Base-by-base conservation (phyloP, 2,329 filamentous ascomycete species). In the Aspergillus sp. region DNA sequence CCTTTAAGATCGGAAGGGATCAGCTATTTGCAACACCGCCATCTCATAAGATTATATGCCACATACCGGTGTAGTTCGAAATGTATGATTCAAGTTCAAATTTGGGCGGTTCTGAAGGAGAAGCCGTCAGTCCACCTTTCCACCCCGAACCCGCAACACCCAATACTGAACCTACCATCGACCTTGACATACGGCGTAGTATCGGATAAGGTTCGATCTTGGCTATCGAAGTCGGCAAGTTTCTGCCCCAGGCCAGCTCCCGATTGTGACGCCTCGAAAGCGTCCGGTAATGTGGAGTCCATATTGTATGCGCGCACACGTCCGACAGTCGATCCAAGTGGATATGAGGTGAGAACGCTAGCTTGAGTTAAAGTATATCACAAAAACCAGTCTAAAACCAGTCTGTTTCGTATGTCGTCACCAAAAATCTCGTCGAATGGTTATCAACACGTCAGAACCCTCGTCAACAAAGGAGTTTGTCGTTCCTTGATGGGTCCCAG, bases 61-160 rank as follows among this genome's bases (percentile, higher is more conserved):
- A 56, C 73, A 41, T 71, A 90, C 90, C 89, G 64, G 76, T 78
- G 69, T 97, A 98, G 64, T 96, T 95, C 56, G 85, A 79, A 44
- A 95, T 86, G 68, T 96, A 97, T 33, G 86, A 81, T 52, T 96
- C 89, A 38, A 98, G 79, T 60, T 97, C 93, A 58, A 97, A 85
- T 64, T 91, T 95, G 7, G 91, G 90, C 5, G 80, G 70, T 43
- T 89, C 88, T 91, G 30, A 7, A 33, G 35, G 10, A 10, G 43
- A 39, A 7, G 33, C 22, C 15, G 47, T 52, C 25, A 49, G 42
- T 38, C 42, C 47, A 38, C 47, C 43, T 46, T 46, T 45, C 50
- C 44, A 33, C 42, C 38, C 41, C 27, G n/a, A 27, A 41, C 30
- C 46, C 49, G 10, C 25, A 30, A 52, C 44, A 47, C 44, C 13